Base-by-base conservation (phyloP, 352 stramenopile species). In the Thraustochytrium striatum region DNA sequence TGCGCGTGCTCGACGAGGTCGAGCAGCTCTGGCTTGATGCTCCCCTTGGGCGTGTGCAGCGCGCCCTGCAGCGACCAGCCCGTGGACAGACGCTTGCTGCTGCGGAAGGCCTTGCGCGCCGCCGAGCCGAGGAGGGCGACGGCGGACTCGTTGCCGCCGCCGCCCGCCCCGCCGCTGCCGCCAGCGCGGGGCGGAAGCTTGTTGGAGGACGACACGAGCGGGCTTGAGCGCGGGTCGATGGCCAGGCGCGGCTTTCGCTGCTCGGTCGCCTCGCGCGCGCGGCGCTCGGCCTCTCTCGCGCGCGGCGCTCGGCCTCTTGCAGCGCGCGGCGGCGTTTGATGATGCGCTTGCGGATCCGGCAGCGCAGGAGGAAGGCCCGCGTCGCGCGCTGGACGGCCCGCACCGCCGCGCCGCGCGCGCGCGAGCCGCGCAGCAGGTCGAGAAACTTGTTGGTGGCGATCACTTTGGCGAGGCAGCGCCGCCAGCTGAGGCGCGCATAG, bases 371-470 rank as follows among this genome's bases (percentile, higher is more conserved):
- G 25, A 75, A 75, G 9, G 65, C 7, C 3, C 65, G 65, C 65
- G 50, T 32, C 8, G 65, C 43, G 1, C 57, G 33, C 41, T 80
- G 70, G 21, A 47, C 30, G 30, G 50, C 38, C 21, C 70, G 55
- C 0, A 57, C 70, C 13, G 70, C 70, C 21, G 43, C 44, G 21
- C 44, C 65, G 11, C 57, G 30, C 36, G 53, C 57, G 25, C 70
- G 55, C 7, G 65, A 75, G 21, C 33, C 65, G 21, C 39, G 53
- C 1, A 69, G 41, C n/a, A 80, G 28, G 16, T 52, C 70, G 30
- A 75, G 36, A 25, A 80, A 80, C 39, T 80, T 69, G 70, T 80
- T 80, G 55, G 32, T 65, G n/a, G 70, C 70, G 28, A 80, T 70
- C 19, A 80, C 58, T 39, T 80, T 80, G 38, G 58, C 70, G 2